phyloP scores from a whole-genome alignment of 441 rosid genomes.

The Melastoma candidum region DNA sequence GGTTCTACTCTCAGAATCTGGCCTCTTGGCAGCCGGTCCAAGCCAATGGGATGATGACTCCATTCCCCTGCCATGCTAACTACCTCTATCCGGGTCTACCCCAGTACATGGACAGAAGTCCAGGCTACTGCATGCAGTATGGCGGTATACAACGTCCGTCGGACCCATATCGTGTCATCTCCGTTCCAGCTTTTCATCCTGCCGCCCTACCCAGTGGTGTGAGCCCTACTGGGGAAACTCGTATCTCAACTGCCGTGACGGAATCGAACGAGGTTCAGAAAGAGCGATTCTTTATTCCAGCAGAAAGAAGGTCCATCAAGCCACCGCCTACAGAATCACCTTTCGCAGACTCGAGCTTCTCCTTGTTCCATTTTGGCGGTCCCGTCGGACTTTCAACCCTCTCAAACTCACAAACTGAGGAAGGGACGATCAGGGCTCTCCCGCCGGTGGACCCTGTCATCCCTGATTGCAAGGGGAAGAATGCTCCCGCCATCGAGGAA shows the following conservation, averaged over 20 bases:
- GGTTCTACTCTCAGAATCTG: conserved; percentile 78
- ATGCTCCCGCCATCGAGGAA: too few relatives aligned
- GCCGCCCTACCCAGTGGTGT: conserved; percentile 33
- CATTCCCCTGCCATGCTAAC: conserved; percentile 47
- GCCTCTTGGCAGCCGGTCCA: conserved; percentile 73
- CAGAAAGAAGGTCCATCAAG: too few relatives aligned
- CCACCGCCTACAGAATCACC: too few relatives aligned
- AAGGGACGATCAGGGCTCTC: too few relatives aligned
- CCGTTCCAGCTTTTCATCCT: conserved; percentile 50
- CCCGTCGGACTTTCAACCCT: too few relatives aligned
- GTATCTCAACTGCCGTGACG: conserved; percentile 18
- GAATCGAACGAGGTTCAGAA: conserved; percentile 1
- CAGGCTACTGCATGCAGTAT: conserved; percentile 57
- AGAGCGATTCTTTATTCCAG: too few relatives aligned
- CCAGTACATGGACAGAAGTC: conserved; percentile 50
- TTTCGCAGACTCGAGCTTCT: too few relatives aligned
- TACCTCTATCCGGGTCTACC: conserved; percentile 55
- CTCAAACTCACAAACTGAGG: too few relatives aligned
- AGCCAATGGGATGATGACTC: conserved; percentile 42
- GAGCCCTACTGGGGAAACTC: conserved; percentile 31
- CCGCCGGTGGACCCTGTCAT: too few relatives aligned
- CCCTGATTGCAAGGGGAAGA: too few relatives aligned
- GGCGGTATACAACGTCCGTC: conserved; percentile 45
- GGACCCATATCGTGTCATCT: conserved; percentile 32
- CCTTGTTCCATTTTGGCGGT: too few relatives aligned